Percentiles rank a stretch among this genome's conserved stretches.
Conservation (phyloP, 2,329 filamentous ascomycete species). For the Venturiaceae sp. region DNA sequence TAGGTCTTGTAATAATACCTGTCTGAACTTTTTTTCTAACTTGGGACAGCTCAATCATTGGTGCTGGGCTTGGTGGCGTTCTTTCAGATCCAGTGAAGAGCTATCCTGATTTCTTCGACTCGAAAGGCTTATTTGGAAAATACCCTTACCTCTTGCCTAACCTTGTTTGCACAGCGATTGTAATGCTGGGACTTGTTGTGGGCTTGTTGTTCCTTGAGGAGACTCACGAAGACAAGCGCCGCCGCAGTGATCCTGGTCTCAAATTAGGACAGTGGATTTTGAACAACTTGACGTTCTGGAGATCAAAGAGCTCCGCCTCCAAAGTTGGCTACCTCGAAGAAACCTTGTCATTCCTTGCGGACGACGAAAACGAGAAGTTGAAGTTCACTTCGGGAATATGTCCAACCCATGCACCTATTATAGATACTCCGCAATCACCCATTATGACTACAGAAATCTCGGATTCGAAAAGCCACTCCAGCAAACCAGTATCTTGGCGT, state of each 20-base stretch:
- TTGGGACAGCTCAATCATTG: constrained; percentile 66
- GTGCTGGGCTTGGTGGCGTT: constrained; percentile 82
- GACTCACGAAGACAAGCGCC: constrained; percentile 77
- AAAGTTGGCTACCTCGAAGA: constrained; percentile 45
- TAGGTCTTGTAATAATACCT: constrained; percentile 27
- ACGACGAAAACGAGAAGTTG: constrained; percentile 49
- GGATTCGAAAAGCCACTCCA: not conserved
- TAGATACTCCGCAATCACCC: not conserved
- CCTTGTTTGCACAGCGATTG: constrained; percentile 74
- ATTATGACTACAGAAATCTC: constrained; percentile 29
- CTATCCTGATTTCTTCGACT: constrained; percentile 64
- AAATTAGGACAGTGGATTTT: constrained; percentile 66
- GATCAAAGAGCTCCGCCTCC: not conserved
- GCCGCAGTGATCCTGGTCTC: constrained; percentile 63
- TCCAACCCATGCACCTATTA: not conserved
- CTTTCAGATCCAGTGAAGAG: constrained; percentile 78
- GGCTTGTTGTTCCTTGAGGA: constrained; percentile 88
- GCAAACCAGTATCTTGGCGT: constrained; percentile 18
- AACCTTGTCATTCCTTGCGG: constrained; percentile 50
- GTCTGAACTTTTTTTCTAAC: constrained; percentile 13
- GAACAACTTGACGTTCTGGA: constrained; percentile 14
- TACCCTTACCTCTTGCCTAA: constrained; percentile 92
- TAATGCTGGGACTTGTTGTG: constrained; percentile 64
- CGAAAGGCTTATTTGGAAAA: constrained; percentile 68
- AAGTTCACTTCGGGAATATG: not conserved